These are phyloP conservation scores for Podaxis sp. DNA, from an alignment of 768 basidiomycete genomes.

Conservation along the genomic window DNA sequence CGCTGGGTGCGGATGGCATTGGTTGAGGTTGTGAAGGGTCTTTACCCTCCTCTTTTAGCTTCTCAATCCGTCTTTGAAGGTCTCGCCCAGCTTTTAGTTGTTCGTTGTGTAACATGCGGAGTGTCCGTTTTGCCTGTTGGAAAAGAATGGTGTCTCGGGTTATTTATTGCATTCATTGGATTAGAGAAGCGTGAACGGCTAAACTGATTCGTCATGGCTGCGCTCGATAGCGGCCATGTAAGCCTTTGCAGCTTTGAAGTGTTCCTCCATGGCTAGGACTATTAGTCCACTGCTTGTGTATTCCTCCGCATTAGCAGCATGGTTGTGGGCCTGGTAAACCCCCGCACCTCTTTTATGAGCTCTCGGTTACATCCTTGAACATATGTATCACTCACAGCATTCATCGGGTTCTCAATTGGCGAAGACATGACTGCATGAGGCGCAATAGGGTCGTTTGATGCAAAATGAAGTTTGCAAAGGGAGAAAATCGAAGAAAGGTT, in stretches of 20 bases:
- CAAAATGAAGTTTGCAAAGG: not conserved
- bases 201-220: slow-evolving; percentile 71
- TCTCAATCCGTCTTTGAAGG: slow-evolving; percentile 67
- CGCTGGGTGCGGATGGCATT: slow-evolving; percentile 29
- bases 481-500: not conserved
- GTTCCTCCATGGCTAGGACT: slow-evolving; percentile 72
- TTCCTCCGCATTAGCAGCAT: slow-evolving; percentile 81
- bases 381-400: slow-evolving; percentile 38
- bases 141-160: not conserved
- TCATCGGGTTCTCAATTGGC: slow-evolving; percentile 48
- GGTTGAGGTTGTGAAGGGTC: slow-evolving; percentile 77
- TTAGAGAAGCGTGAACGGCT: slow-evolving; percentile 16
- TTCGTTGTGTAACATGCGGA: slow-evolving; percentile 74
- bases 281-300: slow-evolving; percentile 64
- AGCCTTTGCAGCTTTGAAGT: slow-evolving; percentile 73
- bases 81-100: slow-evolving; percentile 73
- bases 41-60: slow-evolving; percentile 73
- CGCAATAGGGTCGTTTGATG: not conserved
- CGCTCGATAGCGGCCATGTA: slow-evolving; percentile 73
- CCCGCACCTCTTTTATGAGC: not conserved
- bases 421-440: slow-evolving; percentile 30
- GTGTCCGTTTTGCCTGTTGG: slow-evolving; percentile 72
- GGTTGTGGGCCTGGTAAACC: slow-evolving; percentile 69
- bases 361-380: not conserved
- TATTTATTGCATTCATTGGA: slow-evolving; percentile 13